Percentiles rank a stretch among this genome's conserved stretches.
Evolutionary conservation across 345 rosid genomes (phyloP).

Genomic region (Hirschfeldia incana): DNA sequence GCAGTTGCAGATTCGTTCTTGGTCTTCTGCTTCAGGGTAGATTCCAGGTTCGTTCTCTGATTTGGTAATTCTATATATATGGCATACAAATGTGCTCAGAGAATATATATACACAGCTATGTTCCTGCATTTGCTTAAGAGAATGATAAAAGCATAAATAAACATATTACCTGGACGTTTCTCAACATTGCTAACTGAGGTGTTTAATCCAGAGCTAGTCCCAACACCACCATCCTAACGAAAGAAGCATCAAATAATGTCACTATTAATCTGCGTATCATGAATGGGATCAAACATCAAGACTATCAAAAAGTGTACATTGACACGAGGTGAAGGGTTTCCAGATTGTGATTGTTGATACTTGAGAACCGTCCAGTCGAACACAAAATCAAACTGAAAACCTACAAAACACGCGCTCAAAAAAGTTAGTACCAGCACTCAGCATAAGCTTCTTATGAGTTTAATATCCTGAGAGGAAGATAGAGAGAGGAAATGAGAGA

Average conservation of each 20-base stretch:
- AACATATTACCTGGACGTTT: conserved; percentile 57
- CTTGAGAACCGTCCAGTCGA: conserved; percentile 94
- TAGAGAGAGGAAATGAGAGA: conserved; percentile 23
- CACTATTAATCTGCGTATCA: neutral
- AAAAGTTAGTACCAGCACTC: neutral
- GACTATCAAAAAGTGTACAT: conserved; percentile 23
- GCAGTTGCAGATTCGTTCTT: conserved; percentile 60
- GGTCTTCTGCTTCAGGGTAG: conserved; percentile 62
- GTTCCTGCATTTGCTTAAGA: conserved; percentile 6
- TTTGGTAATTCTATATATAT: conserved; percentile 52
- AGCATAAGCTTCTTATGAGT: conserved; percentile 6
- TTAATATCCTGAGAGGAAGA: neutral
- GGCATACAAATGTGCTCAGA: conserved; percentile 50
- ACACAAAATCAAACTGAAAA: conserved; percentile 92
- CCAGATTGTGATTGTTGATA: conserved; percentile 87
- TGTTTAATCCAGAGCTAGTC: conserved; percentile 68
- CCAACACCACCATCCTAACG: conserved; percentile 70
- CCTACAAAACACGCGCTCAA: conserved; percentile 45
- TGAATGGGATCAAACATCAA: neutral
- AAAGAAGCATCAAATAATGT: conserved; percentile 15
- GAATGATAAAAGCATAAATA: neutral
- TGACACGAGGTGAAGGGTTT: conserved; percentile 65
- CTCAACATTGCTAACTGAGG: conserved; percentile 49
- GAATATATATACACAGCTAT: conserved; percentile 1
- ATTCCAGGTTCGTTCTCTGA: conserved; percentile 57